Evolutionary conservation across 2,329 filamentous ascomycete genomes (phyloP).

Genomic region (Dactylonectria macrodidyma): DNA sequence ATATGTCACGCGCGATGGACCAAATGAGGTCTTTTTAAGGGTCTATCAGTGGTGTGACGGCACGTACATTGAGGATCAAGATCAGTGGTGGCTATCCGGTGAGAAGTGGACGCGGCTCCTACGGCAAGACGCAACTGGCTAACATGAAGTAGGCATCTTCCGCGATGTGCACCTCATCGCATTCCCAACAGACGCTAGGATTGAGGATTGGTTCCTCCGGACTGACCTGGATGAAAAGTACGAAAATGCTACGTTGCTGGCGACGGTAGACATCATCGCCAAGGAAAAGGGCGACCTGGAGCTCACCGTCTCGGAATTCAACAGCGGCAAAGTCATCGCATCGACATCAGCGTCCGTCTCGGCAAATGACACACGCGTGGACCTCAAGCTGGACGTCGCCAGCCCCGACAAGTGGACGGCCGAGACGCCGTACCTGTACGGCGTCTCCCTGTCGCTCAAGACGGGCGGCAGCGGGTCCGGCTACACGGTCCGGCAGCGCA

Average conservation of each 20-base stretch:
- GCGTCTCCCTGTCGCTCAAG: slow-evolving; percentile 68
- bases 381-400: slow-evolving; percentile 61
- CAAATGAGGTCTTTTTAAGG: slow-evolving; percentile 72
- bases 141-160: slow-evolving; percentile 68
- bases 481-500: slow-evolving; percentile 63
- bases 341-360: slow-evolving; percentile 46
- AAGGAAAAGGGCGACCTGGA: slow-evolving; percentile 54
- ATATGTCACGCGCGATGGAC: slow-evolving; percentile 55
- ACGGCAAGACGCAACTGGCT: slow-evolving; percentile 53
- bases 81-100: slow-evolving; percentile 79
- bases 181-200: slow-evolving; percentile 67
- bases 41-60: slow-evolving; percentile 81
- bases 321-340: slow-evolving; percentile 54
- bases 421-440: slow-evolving; percentile 75
- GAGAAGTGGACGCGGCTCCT: slow-evolving; percentile 63
- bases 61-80: slow-evolving; percentile 79
- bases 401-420: slow-evolving; percentile 78
- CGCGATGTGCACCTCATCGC: slow-evolving; percentile 75
- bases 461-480: slow-evolving; percentile 52
- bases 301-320: slow-evolving; percentile 60
- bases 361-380: slow-evolving; percentile 51
- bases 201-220: slow-evolving; percentile 70
- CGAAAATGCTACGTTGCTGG: slow-evolving; percentile 62
- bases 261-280: slow-evolving; percentile 61
- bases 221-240: slow-evolving; percentile 70